Base-by-base conservation (phyloP, 2,329 filamentous ascomycete species). In the Aspergillus eucalypticola region DNA sequence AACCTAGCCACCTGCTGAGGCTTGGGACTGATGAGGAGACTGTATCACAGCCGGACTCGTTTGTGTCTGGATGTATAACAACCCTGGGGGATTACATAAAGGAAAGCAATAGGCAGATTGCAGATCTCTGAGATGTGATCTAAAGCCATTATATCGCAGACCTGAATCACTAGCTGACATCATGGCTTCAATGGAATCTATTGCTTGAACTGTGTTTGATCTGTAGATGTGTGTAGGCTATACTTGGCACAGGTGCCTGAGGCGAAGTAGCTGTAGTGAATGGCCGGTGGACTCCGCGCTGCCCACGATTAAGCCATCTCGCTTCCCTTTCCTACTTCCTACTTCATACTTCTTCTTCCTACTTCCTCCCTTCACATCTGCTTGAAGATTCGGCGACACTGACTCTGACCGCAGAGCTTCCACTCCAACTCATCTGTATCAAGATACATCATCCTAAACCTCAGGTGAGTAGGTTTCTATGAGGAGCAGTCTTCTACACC, bases 161-260 rank as follows among this genome's bases (percentile, higher is more conserved):
- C 23, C 19, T 38, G 53, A 19, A 11, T 46, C 21, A 21, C 55
- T 61, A 62, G 64, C 44, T 56, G 58, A 32, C 57, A 56, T 60
- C 58, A 61, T 66, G 65, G 49, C 56, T 58, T 58, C 58, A 67
- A 68, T 67, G 61, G 35, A 60, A 64, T 57, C 56, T 61, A 59
- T 60, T 64, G 41, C 49, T 58, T 62, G 51, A 51, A 25, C 21
- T 3, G 41, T 41, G 55, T 11, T 29, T n/a, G 5, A 35, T 17
- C 8, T 10, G 21, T 55, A 13, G 44, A 46, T n/a, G 15, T 49
- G 44, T 23, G 23, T 25, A 50, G 15, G 15, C 23, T 32, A 8
- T 25, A 19, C 8, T 48, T 27, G 44, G 19, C 23, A 15, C 44
- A 11, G 44, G 13, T 49, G 44, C 44, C 44, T 49, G 19, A 49